These are phyloP conservation scores for Paraphoma sp. DNA, from an alignment of 2,329 filamentous ascomycete genomes.

Conservation along the genomic window DNA sequence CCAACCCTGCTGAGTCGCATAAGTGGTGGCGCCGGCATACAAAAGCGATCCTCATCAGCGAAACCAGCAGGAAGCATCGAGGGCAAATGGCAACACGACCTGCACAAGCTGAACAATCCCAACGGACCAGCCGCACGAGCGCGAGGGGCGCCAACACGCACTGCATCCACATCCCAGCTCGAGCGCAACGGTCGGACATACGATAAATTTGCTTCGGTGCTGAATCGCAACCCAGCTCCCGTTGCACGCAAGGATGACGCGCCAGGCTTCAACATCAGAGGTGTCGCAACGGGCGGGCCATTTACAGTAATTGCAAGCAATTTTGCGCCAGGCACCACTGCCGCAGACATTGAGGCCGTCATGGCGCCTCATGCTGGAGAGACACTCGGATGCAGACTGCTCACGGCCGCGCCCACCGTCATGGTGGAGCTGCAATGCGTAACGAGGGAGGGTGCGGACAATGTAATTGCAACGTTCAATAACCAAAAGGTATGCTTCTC, in stretches of 20 bases:
- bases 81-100: conserved; percentile 74
- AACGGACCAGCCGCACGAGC: conserved; percentile 42
- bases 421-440: conserved; percentile 80
- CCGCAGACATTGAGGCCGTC: conserved; percentile 81
- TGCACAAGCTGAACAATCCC: conserved; percentile 60
- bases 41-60: conserved; percentile 62
- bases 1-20: conserved; percentile 72
- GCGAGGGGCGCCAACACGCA: conserved; percentile 38
- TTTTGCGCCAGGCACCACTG: conserved; percentile 81
- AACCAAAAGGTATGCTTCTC: conserved; percentile 70
- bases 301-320: conserved; percentile 79
- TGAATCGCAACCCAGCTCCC: conserved; percentile 27
- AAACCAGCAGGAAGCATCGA: conserved; percentile 64
- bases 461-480: conserved; percentile 77
- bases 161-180: conserved; percentile 48
- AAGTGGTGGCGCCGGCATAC: conserved; percentile 71
- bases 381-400: conserved; percentile 69
- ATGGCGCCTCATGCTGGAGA: conserved; percentile 75
- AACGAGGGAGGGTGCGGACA: conserved; percentile 74
- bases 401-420: conserved; percentile 73
- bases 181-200: conserved; percentile 52
- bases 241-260: conserved; percentile 36
- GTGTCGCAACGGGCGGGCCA: conserved; percentile 69
- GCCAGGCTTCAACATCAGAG: conserved; percentile 70
- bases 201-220: conserved; percentile 49